Evolutionary conservation across 2,329 filamentous ascomycete genomes (phyloP), one percentile per base, ranked within the genome.

Genomic region (Byssochlamys sp.): DNA sequence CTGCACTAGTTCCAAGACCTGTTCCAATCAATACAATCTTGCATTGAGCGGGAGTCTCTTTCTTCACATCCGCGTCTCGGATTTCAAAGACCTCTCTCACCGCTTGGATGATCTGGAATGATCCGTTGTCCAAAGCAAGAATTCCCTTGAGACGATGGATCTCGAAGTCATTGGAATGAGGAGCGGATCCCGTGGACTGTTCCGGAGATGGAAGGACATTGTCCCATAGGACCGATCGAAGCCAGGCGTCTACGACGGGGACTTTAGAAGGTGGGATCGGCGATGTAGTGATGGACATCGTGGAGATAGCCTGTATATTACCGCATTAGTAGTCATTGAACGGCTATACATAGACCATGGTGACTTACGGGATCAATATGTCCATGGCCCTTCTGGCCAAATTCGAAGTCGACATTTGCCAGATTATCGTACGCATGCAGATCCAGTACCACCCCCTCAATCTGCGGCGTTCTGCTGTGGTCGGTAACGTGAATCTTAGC

Each of bases 61-160:
- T 62, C 7, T 59, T 58, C 12, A 61, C 58, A n/a, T 69, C 65
- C 12, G 67, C 64, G 63, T 96, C 90, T 26, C 90, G 83, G 26
- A 97, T 88, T 67, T 99, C 94, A 71, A 97, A 99, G 14, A 97
- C 82, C 65, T 96, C 92, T 55, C 92, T 79, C 0, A 99, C 94
- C 1, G 91, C 94, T 71, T 99, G 94, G 6, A 97, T 80, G 61
- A 97, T 84, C 69, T 90, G 89, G 50, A 84, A 76, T 0, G 78
- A 76, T 1, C 89, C 90, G 39, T 74, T 69, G 56, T 86, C 79
- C 19, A 92, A 77, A 0, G 82, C 77, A 5, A 97, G 72, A 2
- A 90, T 84, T 0, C 91, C 92, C 71, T 99, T 99, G 35, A 90
- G 77, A 11, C 94, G 84, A 69, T 99, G 92, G 25, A 97, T 86